phyloP scores from a whole-genome alignment of 202 grass and related monocot genomes.

The Cymbopogon flexuosus region DNA sequence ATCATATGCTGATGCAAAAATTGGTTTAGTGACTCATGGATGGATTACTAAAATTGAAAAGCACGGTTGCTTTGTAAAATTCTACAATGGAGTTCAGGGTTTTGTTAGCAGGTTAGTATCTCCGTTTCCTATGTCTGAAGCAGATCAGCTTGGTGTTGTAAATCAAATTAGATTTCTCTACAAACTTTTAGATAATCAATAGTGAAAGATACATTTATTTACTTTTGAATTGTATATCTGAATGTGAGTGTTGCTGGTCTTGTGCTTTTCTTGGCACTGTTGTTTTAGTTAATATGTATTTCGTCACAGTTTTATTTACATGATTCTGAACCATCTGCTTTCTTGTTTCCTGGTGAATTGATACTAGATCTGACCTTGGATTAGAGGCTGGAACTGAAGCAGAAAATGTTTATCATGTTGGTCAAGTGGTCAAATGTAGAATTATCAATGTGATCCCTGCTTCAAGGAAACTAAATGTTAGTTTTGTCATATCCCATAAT shows the following conservation, averaged over 20 bases:
- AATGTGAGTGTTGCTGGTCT: not conserved
- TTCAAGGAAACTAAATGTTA: slow-evolving; percentile 76
- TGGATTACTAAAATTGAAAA: slow-evolving; percentile 98
- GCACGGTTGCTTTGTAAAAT: slow-evolving; percentile 88
- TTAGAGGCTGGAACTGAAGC: slow-evolving; percentile 73
- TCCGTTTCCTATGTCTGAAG: slow-evolving; percentile 17
- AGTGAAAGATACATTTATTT: not conserved
- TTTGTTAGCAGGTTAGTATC: slow-evolving; percentile 71
- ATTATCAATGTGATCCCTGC: slow-evolving; percentile 56
- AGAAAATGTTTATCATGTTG: slow-evolving; percentile 75
- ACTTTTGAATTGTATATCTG: not conserved
- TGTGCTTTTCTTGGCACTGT: slow-evolving; percentile 10
- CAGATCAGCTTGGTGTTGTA: not conserved
- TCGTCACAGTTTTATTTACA: not conserved
- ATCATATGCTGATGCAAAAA: slow-evolving; percentile 85
- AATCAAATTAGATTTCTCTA: not conserved
- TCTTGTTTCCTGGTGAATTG: slow-evolving; percentile 19
- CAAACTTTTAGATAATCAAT: not conserved
- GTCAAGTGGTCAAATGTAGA: slow-evolving; percentile 97
- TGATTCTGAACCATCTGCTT: slow-evolving; percentile 29
- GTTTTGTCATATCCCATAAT: slow-evolving; percentile 68
- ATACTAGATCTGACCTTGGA: slow-evolving; percentile 75
- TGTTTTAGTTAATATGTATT: not conserved
- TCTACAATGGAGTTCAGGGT: slow-evolving; percentile 89
- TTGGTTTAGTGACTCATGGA: slow-evolving; percentile 80